A percentile compares a stretch with the other conserved stretches of the same genome.
phyloP scores from a whole-genome alignment of 306 rosid species.

The Inga leiocalycina region DNA sequence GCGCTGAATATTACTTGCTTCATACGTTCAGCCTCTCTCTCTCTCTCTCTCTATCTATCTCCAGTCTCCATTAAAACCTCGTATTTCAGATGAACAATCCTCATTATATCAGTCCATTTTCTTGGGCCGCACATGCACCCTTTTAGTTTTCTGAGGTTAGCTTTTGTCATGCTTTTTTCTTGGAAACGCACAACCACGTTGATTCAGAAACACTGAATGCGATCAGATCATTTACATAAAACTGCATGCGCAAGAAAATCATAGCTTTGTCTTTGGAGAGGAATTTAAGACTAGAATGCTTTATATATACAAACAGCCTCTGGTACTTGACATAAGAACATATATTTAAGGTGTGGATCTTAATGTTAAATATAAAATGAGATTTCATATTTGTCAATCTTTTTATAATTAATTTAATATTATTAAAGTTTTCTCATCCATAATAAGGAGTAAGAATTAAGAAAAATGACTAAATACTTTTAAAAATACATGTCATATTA shows the following conservation, averaged over 20 bases:
- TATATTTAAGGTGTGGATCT: no score
- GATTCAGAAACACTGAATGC: neutral
- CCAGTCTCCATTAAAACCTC: neutral
- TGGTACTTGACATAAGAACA: no score
- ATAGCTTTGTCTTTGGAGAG: neutral
- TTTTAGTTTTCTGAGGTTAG: constrained; percentile 22
- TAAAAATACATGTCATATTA: no score
- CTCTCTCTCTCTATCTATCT: neutral
- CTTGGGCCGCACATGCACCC: constrained; percentile 3
- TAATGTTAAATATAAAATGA: no score
- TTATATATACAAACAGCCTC: neutral
- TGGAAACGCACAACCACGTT: constrained; percentile 23
- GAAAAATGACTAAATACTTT: no score
- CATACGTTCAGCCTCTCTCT: neutral
- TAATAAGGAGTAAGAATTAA: no score
- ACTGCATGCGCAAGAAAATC: neutral
- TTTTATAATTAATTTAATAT: no score
- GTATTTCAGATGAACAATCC: constrained; percentile 14
- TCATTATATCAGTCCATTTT: constrained; percentile 19
- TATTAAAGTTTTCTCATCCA: no score
- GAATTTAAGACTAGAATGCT: neutral
- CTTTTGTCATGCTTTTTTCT: constrained; percentile 31
- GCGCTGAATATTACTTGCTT: neutral
- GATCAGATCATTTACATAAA: neutral
- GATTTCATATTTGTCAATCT: no score